Base-by-base conservation (phyloP, 495 filamentous ascomycete species). In the Neurospora sp. region DNA sequence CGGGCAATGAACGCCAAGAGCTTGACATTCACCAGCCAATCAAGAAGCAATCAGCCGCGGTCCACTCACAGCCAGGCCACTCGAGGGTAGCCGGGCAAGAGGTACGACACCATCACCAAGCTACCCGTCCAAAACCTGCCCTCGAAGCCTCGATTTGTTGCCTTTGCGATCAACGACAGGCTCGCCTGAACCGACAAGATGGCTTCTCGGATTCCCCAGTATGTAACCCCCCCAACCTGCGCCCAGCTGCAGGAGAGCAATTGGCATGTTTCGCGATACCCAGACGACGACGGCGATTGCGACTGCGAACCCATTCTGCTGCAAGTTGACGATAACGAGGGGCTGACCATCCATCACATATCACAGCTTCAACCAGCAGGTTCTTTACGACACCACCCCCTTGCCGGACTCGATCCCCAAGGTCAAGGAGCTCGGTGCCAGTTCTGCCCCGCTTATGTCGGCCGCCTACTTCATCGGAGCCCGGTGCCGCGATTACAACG, bases 401-500 rank as follows among this genome's bases (percentile, higher is more conserved):
- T 92, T 98, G 79, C 96, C 96, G 72, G 88, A 91, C 79, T 88
- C 90, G 77, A 94, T 99, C 82, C 96, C 96, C 80, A 88, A 90
- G 75, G 96, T 99, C 75, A 86, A 92, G 75, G 96, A 99, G 82
- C 88, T 98, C 76, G 96, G 96, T 70, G 87, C 93, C 69, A 96
- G 90, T 74, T 97, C 94, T 59, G 96, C 95, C 20, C 96, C 96
- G 46, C 87, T 99, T 35, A 83, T 94, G 41, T 95, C 92, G 74
- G 96, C 96, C 20, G 89, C 93, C n/a, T 99, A 90, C 87, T 98
- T 98, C 80, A 99, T 99, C 81, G 96, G 96, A 68, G 94, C 93
- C 74, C 90, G 94, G 77, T 99, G 96, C 89, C 90, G 88, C 79
- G 86, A 92, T 68, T 99, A 93, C 86, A 99, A 98, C 83, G 96